These are phyloP conservation scores for Flaveria floridana DNA, from an alignment of 140 eudicot genomes.

Conservation along the genomic window DNA sequence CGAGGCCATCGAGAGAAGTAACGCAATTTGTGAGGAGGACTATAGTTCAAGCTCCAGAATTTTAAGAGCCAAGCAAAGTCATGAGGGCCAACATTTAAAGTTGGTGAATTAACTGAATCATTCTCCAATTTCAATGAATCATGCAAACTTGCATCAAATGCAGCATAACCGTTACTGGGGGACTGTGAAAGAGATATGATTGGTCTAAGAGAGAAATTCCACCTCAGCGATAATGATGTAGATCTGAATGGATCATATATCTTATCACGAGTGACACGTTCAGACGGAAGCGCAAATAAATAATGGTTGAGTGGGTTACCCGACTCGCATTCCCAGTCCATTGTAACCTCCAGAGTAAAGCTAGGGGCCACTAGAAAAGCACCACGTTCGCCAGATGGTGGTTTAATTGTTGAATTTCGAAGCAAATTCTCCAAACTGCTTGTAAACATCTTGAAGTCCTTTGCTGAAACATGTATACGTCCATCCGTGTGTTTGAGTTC, in stretches of 20 bases:
- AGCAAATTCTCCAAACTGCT: constrained; percentile 89
- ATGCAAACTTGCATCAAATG: constrained; percentile 45
- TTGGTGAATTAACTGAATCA: constrained; percentile 48
- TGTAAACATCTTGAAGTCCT: constrained; percentile 75
- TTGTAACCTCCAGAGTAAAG: constrained; percentile 78
- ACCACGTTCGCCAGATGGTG: constrained; percentile 53
- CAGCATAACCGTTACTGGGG: constrained; percentile 38
- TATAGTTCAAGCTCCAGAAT: constrained; percentile 79
- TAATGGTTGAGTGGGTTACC: constrained; percentile 87
- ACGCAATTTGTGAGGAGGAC: constrained; percentile 88
- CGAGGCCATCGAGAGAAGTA: constrained; percentile 96
- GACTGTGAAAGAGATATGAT: constrained; percentile 48
- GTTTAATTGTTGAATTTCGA: constrained; percentile 56
- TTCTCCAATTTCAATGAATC: constrained; percentile 38
- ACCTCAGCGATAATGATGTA: constrained; percentile 78
- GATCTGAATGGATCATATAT: constrained; percentile 91
- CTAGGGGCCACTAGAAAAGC: constrained; percentile 78
- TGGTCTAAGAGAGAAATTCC: constrained; percentile 81
- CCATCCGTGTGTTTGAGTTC: constrained; percentile 94
- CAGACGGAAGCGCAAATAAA: constrained; percentile 83
- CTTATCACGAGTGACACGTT: constrained; percentile 65
- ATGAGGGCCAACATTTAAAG: constrained; percentile 78
- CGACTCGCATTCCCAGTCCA: constrained; percentile 98
- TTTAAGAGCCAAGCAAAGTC: constrained; percentile 91
- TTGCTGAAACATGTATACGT: constrained; percentile 62